Base-by-base conservation (phyloP, 2,329 filamentous ascomycete species). In the Rutstroemia sydowiana region DNA sequence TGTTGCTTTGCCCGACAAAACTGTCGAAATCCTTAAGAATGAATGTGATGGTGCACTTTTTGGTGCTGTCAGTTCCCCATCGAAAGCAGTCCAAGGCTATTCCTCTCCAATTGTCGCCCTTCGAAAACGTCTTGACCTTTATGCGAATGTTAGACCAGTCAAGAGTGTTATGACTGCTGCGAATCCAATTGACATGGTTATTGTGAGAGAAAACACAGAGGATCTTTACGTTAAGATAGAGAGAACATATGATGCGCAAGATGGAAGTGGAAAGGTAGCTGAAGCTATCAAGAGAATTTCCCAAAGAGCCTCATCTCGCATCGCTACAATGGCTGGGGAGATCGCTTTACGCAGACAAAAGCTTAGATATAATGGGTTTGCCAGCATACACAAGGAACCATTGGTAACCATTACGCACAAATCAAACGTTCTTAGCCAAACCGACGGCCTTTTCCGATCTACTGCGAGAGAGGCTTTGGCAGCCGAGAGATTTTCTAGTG, bases 241-340 rank as follows among this genome's bases (percentile, higher is more conserved):
- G 75, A 85, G 77, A 69, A 96, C 90, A 20, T 85, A 81, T 68
- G 81, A 88, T 49, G 82, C 79, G 30, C 75, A 84, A 32, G 79
- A 88, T 55, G 77, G 75, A 51, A 71, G 75, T 50, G 84, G 85
- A 70, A 91, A 89, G 74, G 87, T 97, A 53, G 92, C 93, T 58
- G 92, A 97, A 75, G 93, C 93, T 43, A 92, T 97, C 74, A 98
- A 98, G 80, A 87, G 92, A 65, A 98, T 98, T 66, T 88, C 87
- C 11, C 84, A 95, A 71, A 84, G 79, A 58, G 93, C 93, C 18
- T 88, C 82, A 9, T 84, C 76, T 69, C 84, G 93, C 65, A 98
- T 98, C 67, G 87, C 91, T 55, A 79, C 84, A 64, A 96, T 96
- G 76, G 93, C 93, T 7, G 93, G 92, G 53, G 90, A 97, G 65